Evolutionary conservation across 2,329 filamentous ascomycete species (phyloP), one percentile per base, ranked within the genome.

Genomic region (Hymenoscyphus fructigenus): DNA sequence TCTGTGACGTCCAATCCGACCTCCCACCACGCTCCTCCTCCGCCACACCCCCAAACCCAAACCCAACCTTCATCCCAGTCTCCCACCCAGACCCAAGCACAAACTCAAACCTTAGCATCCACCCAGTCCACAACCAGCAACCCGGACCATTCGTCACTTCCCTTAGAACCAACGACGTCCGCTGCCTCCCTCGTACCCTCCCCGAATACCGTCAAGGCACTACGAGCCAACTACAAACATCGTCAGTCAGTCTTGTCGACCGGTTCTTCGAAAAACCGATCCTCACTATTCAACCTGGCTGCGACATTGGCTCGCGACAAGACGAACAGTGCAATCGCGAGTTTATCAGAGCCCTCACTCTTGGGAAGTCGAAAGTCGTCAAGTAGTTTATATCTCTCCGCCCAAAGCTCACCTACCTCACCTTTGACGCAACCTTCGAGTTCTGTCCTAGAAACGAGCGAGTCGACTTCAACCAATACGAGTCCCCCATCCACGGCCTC

Each of bases 271-370:
- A 73, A 67, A 44, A 65, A 70, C 63, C 70, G 73, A 47, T 57
- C 67, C 20, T 68, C 66, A 23, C 41, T 76, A 17, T 71, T 75
- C 55, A 73, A 67, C 20, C 67, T 76, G 20, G 73, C 73, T 44
- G 67, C 69, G 56, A 50, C 44, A 50, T 69, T 75, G 60, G 73
- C 74, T 57, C 71, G 70, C n/a, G 73, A 75, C 59, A 74, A 74
- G 64, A 74, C 73, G 9, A 68, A 66, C 29, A 75, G 64, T 65
- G 73, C 71, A 14, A 72, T 75, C 66, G 73, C 74, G 23, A 75
- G 66, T 63, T 65, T 75, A 28, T 65, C 72, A 34, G 72, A 74
- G 53, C 72, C 72, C 10, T 61, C 71, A 5, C 23, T 50, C 34
- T 23, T 73, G 28, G 72, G 69, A 29, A 62, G 60, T 55, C 70